These are phyloP conservation scores for Nicotiana sylvestris DNA, from an alignment of 257 asterid species.

Conservation along the genomic window DNA sequence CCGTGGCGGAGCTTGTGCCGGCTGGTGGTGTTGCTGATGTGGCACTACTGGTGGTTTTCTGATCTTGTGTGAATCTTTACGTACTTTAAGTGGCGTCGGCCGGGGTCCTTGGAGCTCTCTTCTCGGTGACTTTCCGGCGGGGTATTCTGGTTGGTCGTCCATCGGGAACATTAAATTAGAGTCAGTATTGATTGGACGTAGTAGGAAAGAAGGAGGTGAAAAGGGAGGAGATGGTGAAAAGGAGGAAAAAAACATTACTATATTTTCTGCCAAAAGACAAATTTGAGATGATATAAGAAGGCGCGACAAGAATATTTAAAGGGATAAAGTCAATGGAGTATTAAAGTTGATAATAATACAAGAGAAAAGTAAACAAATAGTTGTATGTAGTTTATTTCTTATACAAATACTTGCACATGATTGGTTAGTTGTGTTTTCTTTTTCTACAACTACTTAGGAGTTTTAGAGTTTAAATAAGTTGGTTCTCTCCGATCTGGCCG, in stretches of 20 bases:
- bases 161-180: slow-evolving; percentile 21
- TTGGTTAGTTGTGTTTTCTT: slow-evolving; percentile 10
- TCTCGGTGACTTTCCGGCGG: slow-evolving; percentile 53
- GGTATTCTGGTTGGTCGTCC: slow-evolving; percentile 54
- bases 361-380: neutral
- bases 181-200: neutral
- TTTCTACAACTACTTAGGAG: neutral
- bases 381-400: neutral
- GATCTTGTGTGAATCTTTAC: slow-evolving; percentile 84
- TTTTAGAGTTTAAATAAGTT: neutral
- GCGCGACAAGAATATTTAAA: slow-evolving; percentile 11
- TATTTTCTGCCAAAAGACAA: slow-evolving; percentile 8
- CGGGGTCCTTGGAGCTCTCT: slow-evolving; percentile 87
- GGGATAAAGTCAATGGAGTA: slow-evolving; percentile 46
- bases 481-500: neutral
- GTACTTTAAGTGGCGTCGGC: slow-evolving; percentile 71
- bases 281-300: slow-evolving; percentile 13
- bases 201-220: neutral
- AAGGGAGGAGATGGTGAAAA: slow-evolving; percentile 9
- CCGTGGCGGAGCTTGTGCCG: slow-evolving; percentile 45
- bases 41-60: slow-evolving; percentile 69
- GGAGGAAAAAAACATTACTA: slow-evolving; percentile 16
- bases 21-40: slow-evolving; percentile 12
- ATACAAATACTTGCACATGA: slow-evolving; percentile 9
- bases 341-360: slow-evolving; percentile 16